Evolutionary conservation across 2,329 filamentous ascomycete species (phyloP), one percentile per base, ranked within the genome.

Genomic region (Xylariaceae sp.): DNA sequence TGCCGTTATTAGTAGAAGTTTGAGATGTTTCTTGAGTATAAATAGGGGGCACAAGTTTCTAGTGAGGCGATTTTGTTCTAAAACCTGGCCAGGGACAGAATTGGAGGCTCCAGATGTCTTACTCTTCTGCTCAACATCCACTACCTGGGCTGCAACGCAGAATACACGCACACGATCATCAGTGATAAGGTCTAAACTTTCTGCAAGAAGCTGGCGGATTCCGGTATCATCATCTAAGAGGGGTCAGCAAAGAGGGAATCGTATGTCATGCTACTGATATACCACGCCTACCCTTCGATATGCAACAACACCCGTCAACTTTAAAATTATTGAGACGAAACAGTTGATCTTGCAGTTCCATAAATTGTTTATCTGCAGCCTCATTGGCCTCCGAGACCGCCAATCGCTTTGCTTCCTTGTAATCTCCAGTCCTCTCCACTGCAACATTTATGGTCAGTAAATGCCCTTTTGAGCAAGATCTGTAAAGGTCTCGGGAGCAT

Each of bases 141-240:
- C 46, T 11, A 56, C 52, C n/a, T 59, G 56, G 43, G 56, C 56
- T 19, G 56, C 56, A 28, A 48, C 51, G 51, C 52, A 59, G 46
- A 56, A 52, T 34, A 56, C 56, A 59, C 56, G 56, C 46, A 56
- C 56, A 31, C 56, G 51, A 29, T 59, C 56, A 46, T 56, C 56
- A 23, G 52, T 24, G 29, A 56, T 40, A 7, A 58, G 33, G 17
- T 59, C 56, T 12, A 51, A 16, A n/a, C 40, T 59, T n/a, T 56
- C 29, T 12, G 29, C 17, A 9, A 56, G 40, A 2, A 59, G 46
- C 29, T 43, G 47, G 11, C 52, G 46, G n/a, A 59, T 51, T 6
- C 52, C 56, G 5, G 40, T 24, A 5, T 17, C 8, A 3, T 59
- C 56, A 29, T 56, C 46, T 59, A 37, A 14, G 6, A 3, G 6